phyloP scores from a whole-genome alignment of 768 basidiomycete species.

The Crucibulum laeve region DNA sequence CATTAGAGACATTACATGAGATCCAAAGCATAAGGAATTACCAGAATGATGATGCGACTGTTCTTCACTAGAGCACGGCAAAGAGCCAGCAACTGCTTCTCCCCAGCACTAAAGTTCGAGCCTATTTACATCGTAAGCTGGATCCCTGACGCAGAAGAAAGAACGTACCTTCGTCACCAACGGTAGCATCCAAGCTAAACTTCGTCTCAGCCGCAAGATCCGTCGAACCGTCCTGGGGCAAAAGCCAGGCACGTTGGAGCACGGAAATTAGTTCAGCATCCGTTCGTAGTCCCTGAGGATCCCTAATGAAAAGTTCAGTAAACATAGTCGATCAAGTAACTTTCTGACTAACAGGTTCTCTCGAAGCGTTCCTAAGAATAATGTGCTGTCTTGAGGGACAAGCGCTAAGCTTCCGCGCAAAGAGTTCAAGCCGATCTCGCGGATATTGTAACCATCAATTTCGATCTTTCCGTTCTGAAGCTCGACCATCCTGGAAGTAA shows the following conservation, averaged over 20 bases:
- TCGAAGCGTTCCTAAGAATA: constrained; percentile 49
- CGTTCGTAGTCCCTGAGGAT: constrained; percentile 46
- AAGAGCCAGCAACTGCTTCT: constrained; percentile 61
- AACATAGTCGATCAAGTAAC: constrained; percentile 11
- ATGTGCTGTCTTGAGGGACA: constrained; percentile 61
- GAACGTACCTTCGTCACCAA: constrained; percentile 56
- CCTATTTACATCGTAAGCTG: constrained; percentile 24
- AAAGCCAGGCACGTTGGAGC: constrained; percentile 56
- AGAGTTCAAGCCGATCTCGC: constrained; percentile 47
- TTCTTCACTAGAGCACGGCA: constrained; percentile 60
- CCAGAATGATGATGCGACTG: constrained; percentile 53
- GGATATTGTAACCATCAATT: constrained; percentile 54
- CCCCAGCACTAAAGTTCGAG: constrained; percentile 63
- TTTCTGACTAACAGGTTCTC: constrained; percentile 32
- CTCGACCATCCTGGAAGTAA: constrained; percentile 50
- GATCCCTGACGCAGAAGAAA: background rate
- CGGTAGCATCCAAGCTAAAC: constrained; percentile 57
- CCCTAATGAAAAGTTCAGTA: constrained; percentile 24
- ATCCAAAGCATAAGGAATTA: constrained; percentile 14
- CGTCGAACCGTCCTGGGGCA: constrained; percentile 41
- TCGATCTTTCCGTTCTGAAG: constrained; percentile 50
- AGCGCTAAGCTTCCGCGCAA: constrained; percentile 54
- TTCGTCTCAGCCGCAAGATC: constrained; percentile 55
- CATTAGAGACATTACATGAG: background rate
- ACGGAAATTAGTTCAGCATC: constrained; percentile 62